Conservation (phyloP, 2,329 filamentous ascomycete species). For the Hypoxylon sp. region DNA sequence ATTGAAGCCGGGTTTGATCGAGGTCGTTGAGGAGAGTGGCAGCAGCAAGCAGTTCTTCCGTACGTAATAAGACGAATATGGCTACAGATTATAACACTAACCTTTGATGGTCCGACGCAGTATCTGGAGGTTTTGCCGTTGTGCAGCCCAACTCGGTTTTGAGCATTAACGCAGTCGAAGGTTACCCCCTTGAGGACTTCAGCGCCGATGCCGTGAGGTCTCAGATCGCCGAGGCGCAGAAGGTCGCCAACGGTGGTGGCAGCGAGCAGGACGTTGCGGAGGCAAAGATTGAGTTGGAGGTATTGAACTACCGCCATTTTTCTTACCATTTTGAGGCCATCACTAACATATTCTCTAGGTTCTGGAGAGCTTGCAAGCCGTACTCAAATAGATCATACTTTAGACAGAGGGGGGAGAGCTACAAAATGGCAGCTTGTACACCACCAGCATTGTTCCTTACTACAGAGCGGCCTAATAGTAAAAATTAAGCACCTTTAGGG, state of each 20-base stretch:
- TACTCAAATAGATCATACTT: slow-evolving; percentile 74
- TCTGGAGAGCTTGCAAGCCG: slow-evolving; percentile 82
- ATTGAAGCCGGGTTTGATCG: slow-evolving; percentile 94
- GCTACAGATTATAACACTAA: no score
- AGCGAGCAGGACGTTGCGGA: slow-evolving; percentile 98
- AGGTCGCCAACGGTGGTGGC: slow-evolving; percentile 87
- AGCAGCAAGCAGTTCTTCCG: slow-evolving; percentile 97
- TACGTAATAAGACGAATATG: slow-evolving; percentile 61
- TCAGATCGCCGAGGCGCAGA: slow-evolving; percentile 94
- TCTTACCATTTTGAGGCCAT: slow-evolving; percentile 1
- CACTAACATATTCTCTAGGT: slow-evolving; percentile 66
- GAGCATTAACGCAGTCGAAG: slow-evolving; percentile 99
- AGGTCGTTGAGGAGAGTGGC: slow-evolving; percentile 93
- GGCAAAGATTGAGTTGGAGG: slow-evolving; percentile 99
- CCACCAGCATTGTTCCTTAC: slow-evolving; percentile 48
- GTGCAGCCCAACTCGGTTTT: slow-evolving; percentile 94
- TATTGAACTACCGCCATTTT: slow-evolving; percentile 53
- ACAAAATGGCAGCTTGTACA: slow-evolving; percentile 48
- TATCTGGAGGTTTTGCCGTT: slow-evolving; percentile 95
- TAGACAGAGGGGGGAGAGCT: slow-evolving; percentile 49
- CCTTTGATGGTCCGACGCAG: slow-evolving; percentile 62
- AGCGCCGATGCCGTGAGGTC: slow-evolving; percentile 87
- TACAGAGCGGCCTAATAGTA: slow-evolving; percentile 40
- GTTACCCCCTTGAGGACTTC: slow-evolving; percentile 94
- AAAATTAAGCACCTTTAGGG: slow-evolving; percentile 40